Base-by-base conservation (phyloP, 768 basidiomycete genomes). In the Sarcodon sp. region DNA sequence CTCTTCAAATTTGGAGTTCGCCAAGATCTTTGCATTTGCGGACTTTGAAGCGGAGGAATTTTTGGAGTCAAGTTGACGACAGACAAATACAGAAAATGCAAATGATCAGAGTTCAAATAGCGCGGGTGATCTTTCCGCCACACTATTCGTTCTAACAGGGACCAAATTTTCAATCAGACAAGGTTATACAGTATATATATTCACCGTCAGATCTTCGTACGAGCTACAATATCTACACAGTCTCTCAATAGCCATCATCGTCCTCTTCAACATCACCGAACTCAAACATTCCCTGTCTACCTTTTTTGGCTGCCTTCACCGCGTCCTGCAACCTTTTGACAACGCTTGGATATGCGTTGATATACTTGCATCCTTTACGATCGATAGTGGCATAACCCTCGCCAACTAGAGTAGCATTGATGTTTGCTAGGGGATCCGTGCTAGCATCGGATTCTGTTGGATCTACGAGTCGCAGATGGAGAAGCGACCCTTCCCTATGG, bases 401-500 rank as follows among this genome's bases (percentile, higher is more conserved):
- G 35, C 83, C 75, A 9, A 96, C 70, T 4, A 99, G 72, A 61
- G 91, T 87, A 8, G 80, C 87, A 60, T 99, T 99, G 64, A 98
- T 75, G 59, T 81, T 87, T 7, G 82, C 76, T 9, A 78, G 63
- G 1, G 85, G 82, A 55, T 92, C 82, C 16, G 76, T 66, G 4
- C 77, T 72, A 5, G 78, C 73, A 7, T 71, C 64, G 3, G 87
- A 79, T 64, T 91, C 84, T 21, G 71, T 61, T 1, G 94, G 87
- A 60, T 98, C 93, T 52, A 96, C 94, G 34, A 99, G 77, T 44
- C 94, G 86, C 47, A 99, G 77, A 64, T 96, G 91, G 31, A 93
- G 69, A 1, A 82, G 57, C 16, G 72, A 55, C 21, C 86, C 83
- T 57, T 96, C 94, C 57, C 71, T 80, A 58, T 83, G 76, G 63